Percentiles rank a stretch among this genome's conserved stretches.
These are phyloP conservation scores for Fusarium equiseti DNA, from an alignment of 2,329 filamentous ascomycete species.

Conservation along the genomic window DNA sequence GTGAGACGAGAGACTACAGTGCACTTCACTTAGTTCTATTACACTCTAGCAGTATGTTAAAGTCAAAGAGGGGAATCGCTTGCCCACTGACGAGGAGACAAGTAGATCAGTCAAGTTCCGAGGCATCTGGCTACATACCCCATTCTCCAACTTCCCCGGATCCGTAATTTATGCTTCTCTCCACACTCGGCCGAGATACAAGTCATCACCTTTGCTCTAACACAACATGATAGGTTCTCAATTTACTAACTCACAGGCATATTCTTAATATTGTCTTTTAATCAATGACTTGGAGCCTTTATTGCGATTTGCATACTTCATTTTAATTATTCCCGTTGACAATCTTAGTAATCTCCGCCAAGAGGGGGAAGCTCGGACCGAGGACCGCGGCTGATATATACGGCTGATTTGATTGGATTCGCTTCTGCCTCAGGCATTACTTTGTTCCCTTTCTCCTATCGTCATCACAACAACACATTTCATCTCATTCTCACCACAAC, in stretches of 20 bases:
- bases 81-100: no score
- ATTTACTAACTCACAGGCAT: no score
- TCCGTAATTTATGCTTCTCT: background rate
- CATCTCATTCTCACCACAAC: conserved; percentile 1
- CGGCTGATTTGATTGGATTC: conserved; percentile 9
- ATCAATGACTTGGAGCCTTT: no score
- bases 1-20: no score
- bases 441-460: conserved; percentile 8
- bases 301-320: background rate
- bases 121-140: background rate
- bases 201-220: no score
- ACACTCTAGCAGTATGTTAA: no score
- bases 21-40: no score
- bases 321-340: background rate
- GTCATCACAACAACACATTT: conserved; percentile 12
- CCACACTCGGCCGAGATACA: background rate
- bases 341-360: background rate
- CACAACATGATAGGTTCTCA: no score
- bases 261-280: no score
- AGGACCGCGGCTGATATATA: conserved; percentile 21
- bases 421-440: conserved; percentile 9
- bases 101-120: background rate
- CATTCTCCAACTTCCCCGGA: conserved; percentile 1
- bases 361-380: conserved; percentile 10
- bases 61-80: no score